A percentile compares a stretch with the other conserved stretches of the same genome.
phyloP scores from a whole-genome alignment of 2,329 filamentous ascomycete genomes.

The Tolypocladium ovalisporum region DNA sequence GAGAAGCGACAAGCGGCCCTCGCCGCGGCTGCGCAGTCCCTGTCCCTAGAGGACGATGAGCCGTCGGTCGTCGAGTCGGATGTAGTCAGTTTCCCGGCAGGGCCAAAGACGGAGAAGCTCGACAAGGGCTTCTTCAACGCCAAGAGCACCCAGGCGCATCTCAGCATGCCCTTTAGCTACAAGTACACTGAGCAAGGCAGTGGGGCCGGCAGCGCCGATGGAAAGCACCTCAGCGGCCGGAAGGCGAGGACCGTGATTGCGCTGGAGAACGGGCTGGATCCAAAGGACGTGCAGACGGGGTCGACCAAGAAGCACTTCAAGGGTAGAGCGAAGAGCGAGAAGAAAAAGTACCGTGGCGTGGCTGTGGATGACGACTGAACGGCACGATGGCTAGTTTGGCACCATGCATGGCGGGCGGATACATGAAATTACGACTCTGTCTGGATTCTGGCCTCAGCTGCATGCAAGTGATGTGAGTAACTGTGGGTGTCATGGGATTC shows the following conservation, averaged over 20 bases:
- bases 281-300: constrained; percentile 57
- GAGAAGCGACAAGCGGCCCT: constrained; percentile 65
- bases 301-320: constrained; percentile 91
- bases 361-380: background rate
- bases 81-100: constrained; percentile 41
- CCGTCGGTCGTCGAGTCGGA: constrained; percentile 30
- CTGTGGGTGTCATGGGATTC: background rate
- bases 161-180: constrained; percentile 77
- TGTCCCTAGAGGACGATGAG: constrained; percentile 27
- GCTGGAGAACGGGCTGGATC: constrained; percentile 74
- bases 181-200: constrained; percentile 77
- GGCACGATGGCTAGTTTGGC: background rate
- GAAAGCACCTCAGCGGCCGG: constrained; percentile 66
- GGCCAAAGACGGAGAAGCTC: constrained; percentile 63
- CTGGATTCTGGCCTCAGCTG: background rate
- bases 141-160: constrained; percentile 50
- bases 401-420: background rate
- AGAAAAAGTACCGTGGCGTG: constrained; percentile 14
- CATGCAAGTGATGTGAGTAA: background rate
- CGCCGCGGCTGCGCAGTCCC: constrained; percentile 34
- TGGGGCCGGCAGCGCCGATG: constrained; percentile 10
- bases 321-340: constrained; percentile 52
- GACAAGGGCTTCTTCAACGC: constrained; percentile 85
- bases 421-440: background rate
- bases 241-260: constrained; percentile 76